Base-by-base conservation (phyloP, 768 basidiomycete genomes). In the Gloeophyllum trabeum region DNA sequence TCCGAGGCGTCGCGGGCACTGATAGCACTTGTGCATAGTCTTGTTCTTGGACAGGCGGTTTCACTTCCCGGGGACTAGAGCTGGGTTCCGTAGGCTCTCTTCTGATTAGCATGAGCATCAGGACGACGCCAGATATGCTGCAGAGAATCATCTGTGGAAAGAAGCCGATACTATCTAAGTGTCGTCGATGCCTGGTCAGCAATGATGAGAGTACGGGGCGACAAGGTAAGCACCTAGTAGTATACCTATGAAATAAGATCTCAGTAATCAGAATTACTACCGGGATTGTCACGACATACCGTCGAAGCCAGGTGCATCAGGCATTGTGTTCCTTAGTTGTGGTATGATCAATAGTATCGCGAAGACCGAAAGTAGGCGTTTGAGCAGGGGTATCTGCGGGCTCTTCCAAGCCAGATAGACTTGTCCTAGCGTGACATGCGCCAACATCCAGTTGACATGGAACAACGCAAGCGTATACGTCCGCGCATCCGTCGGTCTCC, bases 121-220 rank as follows among this genome's bases (percentile, higher is more conserved):
- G 57, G n/a, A 54, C 41, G 22, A 71, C 55, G 13, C 61, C 59
- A 6, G 66, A 68, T 1, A 64, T 52, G 5, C 62, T 61, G n/a
- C 61, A 54, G 22, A 71, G 54, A 20, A 73, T 57, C 70, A 77
- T 75, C 51, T 78, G 75, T 4, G 75, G 73, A 51, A 78, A 76
- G 53, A 67, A 73, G 2, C 74, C 76, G 37, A 79, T 73, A 35
- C 59, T 59, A 48, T 76, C 73, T 75, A 45, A 28, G 23, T 4
- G 18, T 14, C 18, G 21, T 24, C 13, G 28, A 4, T 24, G 7
- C 7, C 12, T 10, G 18, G 6, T 13, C 24, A 18, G 5, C 16
- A 20, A 3, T 7, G 14, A n/a, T n/a, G n/a, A n/a, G n/a, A n/a
- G n/a, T 21, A 35, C 18, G 16, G 16, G 10, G 10, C 10, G 28